Percentiles rank a stretch among this genome's conserved stretches.
These are phyloP conservation scores for Sisymbrium irio DNA, from an alignment of 345 rosid genomes.

Conservation along the genomic window DNA sequence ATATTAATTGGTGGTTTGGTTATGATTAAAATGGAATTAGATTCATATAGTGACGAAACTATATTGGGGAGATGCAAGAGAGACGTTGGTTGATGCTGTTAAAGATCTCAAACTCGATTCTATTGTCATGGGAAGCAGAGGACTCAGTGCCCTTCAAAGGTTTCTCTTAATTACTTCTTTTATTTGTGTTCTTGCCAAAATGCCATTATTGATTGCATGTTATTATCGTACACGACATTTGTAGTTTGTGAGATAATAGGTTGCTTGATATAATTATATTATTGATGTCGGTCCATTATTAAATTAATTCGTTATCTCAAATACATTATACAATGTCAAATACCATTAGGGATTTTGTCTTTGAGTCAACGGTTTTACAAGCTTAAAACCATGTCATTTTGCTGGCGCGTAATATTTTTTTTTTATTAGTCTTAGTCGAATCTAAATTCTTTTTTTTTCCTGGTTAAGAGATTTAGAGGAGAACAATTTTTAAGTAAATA, in stretches of 20 bases:
- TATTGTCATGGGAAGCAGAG: constrained; percentile 92
- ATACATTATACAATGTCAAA: constrained; percentile 3
- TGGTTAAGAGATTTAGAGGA: neutral
- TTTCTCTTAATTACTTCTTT: neutral
- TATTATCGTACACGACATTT: neutral
- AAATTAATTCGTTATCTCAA: neutral
- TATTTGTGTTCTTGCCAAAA: neutral
- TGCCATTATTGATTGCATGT: neutral
- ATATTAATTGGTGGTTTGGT: neutral
- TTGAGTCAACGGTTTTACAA: neutral
- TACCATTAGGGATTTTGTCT: neutral
- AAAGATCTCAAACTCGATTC: constrained; percentile 82
- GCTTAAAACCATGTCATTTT: neutral
- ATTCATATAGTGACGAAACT: constrained; percentile 64
- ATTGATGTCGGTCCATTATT: neutral
- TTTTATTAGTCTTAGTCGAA: neutral
- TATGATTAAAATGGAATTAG: constrained; percentile 25
- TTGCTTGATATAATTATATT: neutral
- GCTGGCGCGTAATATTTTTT: neutral
- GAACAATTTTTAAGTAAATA: neutral
- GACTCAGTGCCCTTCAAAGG: constrained; percentile 85
- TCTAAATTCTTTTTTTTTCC: neutral
- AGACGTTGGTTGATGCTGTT: constrained; percentile 66
- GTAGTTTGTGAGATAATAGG: neutral
- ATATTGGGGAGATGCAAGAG: constrained; percentile 96